Evolutionary conservation across 2,329 filamentous ascomycete genomes (phyloP), one percentile per base, ranked within the genome.

Genomic region (Chaetomiaceae sp.): DNA sequence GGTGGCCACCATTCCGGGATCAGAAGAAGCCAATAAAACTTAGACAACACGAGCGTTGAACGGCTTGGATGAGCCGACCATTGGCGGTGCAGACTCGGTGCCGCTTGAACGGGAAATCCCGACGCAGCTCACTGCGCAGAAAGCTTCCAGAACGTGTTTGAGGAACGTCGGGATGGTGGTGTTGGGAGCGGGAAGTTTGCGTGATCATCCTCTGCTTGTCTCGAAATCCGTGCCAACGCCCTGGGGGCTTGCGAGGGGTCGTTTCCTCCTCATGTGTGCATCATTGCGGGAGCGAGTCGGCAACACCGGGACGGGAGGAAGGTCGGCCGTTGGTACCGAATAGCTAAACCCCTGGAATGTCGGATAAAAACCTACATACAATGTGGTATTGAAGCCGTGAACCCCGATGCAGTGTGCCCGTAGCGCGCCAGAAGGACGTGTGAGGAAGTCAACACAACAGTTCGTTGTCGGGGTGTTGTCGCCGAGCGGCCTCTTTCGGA

Each of bases 31-130:
- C n/a, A n/a, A n/a, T n/a, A n/a, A n/a, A n/a, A n/a, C n/a, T n/a
- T n/a, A n/a, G n/a, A n/a, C n/a, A n/a, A n/a, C n/a, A n/a, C n/a
- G n/a, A n/a, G n/a, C n/a, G n/a, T n/a, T n/a, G n/a, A n/a, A n/a
- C n/a, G n/a, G n/a, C n/a, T n/a, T n/a, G n/a, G 19, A 15, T 29
- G 32, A 20, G 32, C 11, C 7, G 6, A 24, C 18, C 30, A 29
- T 15, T 8, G 40, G 20, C 36, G 24, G 38, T 15, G 19, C 18
- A 30, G 35, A 50, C 49, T 51, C 7, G 29, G 6, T 30, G 53
- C 39, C 51, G 51, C 53, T 36, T 53, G 48, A 45, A 52, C 50
- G 55, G 55, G 38, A 53, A 56, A 56, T 52, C 43, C 42, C 30
- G 32, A 32, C 37, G 18, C n/a, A n/a, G n/a, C n/a, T n/a, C n/a